Evolutionary conservation across 768 basidiomycete genomes (phyloP).

Genomic region (Aureoboletus auriporus): DNA sequence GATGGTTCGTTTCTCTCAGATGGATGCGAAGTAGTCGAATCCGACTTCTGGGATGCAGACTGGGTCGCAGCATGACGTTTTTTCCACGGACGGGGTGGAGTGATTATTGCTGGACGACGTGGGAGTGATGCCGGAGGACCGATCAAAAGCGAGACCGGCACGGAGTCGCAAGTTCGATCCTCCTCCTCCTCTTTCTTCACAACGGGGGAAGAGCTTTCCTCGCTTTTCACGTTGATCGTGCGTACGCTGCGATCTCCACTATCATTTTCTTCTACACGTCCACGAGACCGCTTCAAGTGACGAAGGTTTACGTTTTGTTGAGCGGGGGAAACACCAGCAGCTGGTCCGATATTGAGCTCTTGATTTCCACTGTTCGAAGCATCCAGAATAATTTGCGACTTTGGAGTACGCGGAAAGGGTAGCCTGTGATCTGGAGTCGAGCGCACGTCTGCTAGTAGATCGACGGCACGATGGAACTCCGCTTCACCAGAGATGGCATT

Average conservation of each 20-base stretch:
- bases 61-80: slow-evolving; percentile 2
- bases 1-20: not conserved
- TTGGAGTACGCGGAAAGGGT: slow-evolving; percentile 16
- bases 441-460: not conserved
- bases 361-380: slow-evolving; percentile 1
- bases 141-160: not conserved
- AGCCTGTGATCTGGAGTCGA: slow-evolving; percentile 8
- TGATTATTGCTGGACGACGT: slow-evolving; percentile 18
- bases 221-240: slow-evolving; percentile 15
- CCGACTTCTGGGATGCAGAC: not conserved
- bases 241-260: slow-evolving; percentile 28
- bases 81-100: slow-evolving; percentile 23
- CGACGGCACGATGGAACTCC: slow-evolving; percentile 6
- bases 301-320: slow-evolving; percentile 29
- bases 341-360: slow-evolving; percentile 23
- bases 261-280: slow-evolving; percentile 24
- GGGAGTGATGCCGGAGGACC: slow-evolving; percentile 9
- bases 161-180: slow-evolving; percentile 1
- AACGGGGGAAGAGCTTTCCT: slow-evolving; percentile 4
- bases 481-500: slow-evolving; percentile 10
- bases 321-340: slow-evolving; percentile 18
- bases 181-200: slow-evolving; percentile 18
- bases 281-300: slow-evolving; percentile 25
- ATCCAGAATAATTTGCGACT: slow-evolving; percentile 22
- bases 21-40: not conserved